Percentiles rank a stretch among this genome's conserved stretches.
These are phyloP conservation scores for Mortierella sp. DNA, from an alignment of 371 early-diverging fungal species.

Conservation along the genomic window DNA sequence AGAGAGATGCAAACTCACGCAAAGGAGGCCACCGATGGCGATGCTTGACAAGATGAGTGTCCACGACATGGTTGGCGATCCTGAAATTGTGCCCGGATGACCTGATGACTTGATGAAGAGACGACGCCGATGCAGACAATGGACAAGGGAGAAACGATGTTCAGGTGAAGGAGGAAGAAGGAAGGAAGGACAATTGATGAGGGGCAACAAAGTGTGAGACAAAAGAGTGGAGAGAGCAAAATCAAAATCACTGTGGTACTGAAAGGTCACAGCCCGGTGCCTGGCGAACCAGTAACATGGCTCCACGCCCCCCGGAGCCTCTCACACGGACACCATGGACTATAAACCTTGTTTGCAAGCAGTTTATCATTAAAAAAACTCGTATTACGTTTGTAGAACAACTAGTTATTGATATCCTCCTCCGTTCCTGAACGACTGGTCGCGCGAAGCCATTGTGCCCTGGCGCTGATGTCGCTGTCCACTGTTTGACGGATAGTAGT, in stretches of 20 bases:
- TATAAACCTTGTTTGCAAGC: too few species aligned
- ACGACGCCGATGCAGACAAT: background rate
- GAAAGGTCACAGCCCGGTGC: background rate
- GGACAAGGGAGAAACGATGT: background rate
- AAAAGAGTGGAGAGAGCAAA: background rate
- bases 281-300: background rate
- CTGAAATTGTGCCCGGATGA: background rate
- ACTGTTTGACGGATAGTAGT: constrained; percentile 9
- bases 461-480: constrained; percentile 26
- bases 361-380: too few species aligned
- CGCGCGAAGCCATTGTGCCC: constrained; percentile 8
- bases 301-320: too few species aligned
- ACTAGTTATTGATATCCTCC: constrained; percentile 5
- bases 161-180: background rate
- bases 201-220: constrained; percentile 3
- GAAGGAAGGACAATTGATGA: background rate
- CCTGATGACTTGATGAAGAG: background rate
- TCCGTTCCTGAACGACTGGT: constrained; percentile 4
- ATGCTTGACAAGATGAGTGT: constrained; percentile 35
- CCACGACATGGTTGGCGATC: constrained; percentile 25
- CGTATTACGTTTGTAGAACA: background rate
- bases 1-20: constrained; percentile 21
- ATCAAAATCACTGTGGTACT: too few species aligned
- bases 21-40: constrained; percentile 35
- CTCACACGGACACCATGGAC: too few species aligned